Base-by-base conservation (phyloP, 192 early-diverging fungal species). In the Backusella liffmaniae region DNA sequence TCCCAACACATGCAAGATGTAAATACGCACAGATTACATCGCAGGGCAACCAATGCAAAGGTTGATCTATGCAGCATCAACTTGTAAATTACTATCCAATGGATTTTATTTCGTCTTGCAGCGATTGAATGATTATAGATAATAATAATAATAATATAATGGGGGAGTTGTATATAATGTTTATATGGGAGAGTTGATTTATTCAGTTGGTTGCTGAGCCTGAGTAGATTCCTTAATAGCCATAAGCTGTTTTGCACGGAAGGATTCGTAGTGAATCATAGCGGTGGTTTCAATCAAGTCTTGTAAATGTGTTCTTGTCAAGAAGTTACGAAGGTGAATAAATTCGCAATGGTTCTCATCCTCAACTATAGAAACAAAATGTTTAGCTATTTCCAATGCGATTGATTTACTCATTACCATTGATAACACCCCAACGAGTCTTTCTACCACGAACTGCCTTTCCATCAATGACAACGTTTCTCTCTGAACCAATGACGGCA, bases 291-390 rank as follows among this genome's bases (percentile, higher is more conserved):
- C 97, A 76, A 97, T 92, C 81, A 99, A 85, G 77, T 99, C 97
- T 75, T 96, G 93, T 59, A 99, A 80, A 80, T 99, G 97, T 26
- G 96, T 97, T 86, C 79, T 74, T 53, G 90, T 91, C 77, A 94
- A 85, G 83, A 95, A 93, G 87, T 98, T 94, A 83, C 97, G 93
- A 73, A 99, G 90, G 76, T 94, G 93, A 66, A 94, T 89, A 82
- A 99, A 99, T 81, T 98, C 97, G 87, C 96, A 96, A 85, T 98
- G 97, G 44, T 85, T 84, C 82, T 95, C 93, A 81, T 98, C 92
- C 84, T 96, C 95, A 75, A 99, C 95, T 92, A 78, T 37, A 75
- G 66, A 37, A 37, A 39, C 88, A 44, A 95, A 95, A 95, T 76
- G 92, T 89, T 44, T 44, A 44, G 42, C 15, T 62, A 49, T 6